phyloP scores from a whole-genome alignment of 805 yeast genomes.

The Pichia cabralensis region DNA sequence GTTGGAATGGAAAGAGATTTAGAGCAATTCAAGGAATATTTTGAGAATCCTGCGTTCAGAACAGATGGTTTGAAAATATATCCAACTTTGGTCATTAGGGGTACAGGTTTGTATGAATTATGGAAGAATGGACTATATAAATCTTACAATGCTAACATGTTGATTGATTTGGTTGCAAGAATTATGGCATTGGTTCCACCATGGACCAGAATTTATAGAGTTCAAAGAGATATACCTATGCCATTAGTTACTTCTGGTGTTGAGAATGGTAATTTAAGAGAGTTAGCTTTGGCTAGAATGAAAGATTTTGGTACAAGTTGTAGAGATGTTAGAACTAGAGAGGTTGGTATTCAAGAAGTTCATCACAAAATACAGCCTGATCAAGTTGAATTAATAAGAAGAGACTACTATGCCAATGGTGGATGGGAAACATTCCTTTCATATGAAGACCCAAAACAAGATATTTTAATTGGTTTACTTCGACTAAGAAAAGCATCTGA shows the following conservation, averaged over 20 bases:
- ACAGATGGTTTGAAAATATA: constrained; percentile 94
- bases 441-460: constrained; percentile 95
- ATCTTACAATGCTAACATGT: constrained; percentile 88
- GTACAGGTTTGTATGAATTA: constrained; percentile 92
- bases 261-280: constrained; percentile 93
- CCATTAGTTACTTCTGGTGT: constrained; percentile 97
- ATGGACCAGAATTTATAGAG: constrained; percentile 98
- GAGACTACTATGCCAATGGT: constrained; percentile 95
- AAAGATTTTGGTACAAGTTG: constrained; percentile 94
- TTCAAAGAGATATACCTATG: constrained; percentile 98
- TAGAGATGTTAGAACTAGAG: constrained; percentile 94
- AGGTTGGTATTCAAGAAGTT: constrained; percentile 97
- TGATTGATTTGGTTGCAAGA: constrained; percentile 91
- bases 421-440: constrained; percentile 98
- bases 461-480: constrained; percentile 83
- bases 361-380: constrained; percentile 96
- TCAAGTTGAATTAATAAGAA: constrained; percentile 88
- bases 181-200: constrained; percentile 96
- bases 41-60: constrained; percentile 92
- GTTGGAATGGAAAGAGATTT: constrained; percentile 98
- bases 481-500: constrained; percentile 83
- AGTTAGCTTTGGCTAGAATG: constrained; percentile 93
- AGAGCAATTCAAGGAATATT: constrained; percentile 92
- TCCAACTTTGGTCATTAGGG: constrained; percentile 94
- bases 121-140: constrained; percentile 96